A percentile compares a stretch with the other conserved stretches of the same genome.
Evolutionary conservation across 768 basidiomycete genomes (phyloP).

Genomic region (Dioszegia hungarica): DNA sequence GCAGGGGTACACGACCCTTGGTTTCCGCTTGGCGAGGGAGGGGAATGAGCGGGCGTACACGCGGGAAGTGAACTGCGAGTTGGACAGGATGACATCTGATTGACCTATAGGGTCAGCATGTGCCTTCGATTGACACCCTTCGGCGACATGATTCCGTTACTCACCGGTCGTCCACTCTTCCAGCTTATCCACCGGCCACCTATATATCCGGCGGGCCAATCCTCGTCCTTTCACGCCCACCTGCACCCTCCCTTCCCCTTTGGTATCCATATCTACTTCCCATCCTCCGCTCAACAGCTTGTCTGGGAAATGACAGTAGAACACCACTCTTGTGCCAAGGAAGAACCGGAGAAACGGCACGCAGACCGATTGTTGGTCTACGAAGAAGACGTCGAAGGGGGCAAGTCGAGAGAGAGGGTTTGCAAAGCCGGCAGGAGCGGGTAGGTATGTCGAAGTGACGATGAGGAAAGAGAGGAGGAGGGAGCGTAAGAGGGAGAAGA

Average conservation of each 20-base stretch:
- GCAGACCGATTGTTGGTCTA: constrained; percentile 91
- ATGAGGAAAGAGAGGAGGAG: constrained; percentile 71
- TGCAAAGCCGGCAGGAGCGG: constrained; percentile 26
- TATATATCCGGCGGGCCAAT: constrained; percentile 66
- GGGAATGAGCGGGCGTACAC: constrained; percentile 73
- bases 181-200: constrained; percentile 80
- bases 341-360: constrained; percentile 72
- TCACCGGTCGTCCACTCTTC: constrained; percentile 85
- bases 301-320: constrained; percentile 98
- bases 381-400: constrained; percentile 72
- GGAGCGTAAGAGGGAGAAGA: constrained; percentile 83
- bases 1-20: constrained; percentile 88
- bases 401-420: constrained; percentile 33
- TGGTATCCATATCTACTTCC: constrained; percentile 53
- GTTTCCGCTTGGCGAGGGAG: constrained; percentile 57
- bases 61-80: constrained; percentile 82
- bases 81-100: constrained; percentile 84
- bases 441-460: constrained; percentile 50
- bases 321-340: constrained; percentile 74
- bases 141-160: constrained; percentile 28
- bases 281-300: constrained; percentile 62
- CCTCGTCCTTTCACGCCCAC: constrained; percentile 46
- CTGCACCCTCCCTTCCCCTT: constrained; percentile 47
- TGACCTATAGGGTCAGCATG: constrained; percentile 56
- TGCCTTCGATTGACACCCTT: not conserved